Evolutionary conservation across 371 early-diverging fungal genomes (phyloP), one percentile per base, ranked within the genome.

Genomic region (Rhizopus microsporus): DNA sequence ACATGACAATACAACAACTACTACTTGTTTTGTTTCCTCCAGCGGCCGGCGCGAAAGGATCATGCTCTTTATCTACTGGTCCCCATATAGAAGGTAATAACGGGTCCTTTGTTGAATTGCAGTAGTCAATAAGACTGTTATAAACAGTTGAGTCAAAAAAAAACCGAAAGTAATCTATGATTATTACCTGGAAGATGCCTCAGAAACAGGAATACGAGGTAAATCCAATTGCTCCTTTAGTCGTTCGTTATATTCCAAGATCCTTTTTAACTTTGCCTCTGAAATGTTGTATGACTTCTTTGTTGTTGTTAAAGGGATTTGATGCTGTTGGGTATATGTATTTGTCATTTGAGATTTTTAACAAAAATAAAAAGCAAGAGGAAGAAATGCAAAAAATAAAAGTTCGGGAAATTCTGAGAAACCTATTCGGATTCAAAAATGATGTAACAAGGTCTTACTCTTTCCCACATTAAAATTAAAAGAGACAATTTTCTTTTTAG

Each of bases 1-100:
- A 76, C 66, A 68, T 66, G 13, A 76, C 60, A 29, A 51, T 57
- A 38, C 76, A 76, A 17, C 62, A 62, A 10, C 52, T 57, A 29
- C 39, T 15, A n/a, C 15, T 23, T 44, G 49, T 29, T 4, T 64
- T 56, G 32, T 16, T 52, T 55, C 56, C 53, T 51, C 62, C 52
- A 49, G 65, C 56, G 62, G 53, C 65, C 72, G 82, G 80, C 50
- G 82, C 86, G 72, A 87, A 93, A 39, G 93, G 94, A 68, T 93
- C 92, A 47, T 93, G 89, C 17, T 83, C 78, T 64, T 85, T 85
- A 63, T 85, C 88, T 10, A 77, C 57, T 15, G 69, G 62, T 7
- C 94, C 93, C 93, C 93, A 93, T 44, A 90, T 74, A 4, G 85
- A 89, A 9, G 92, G 92, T 50, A 93, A 62, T 23, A 93, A 73